Conservation (phyloP, 1,139 yeast species). For the Suhomyces panamericanus region DNA sequence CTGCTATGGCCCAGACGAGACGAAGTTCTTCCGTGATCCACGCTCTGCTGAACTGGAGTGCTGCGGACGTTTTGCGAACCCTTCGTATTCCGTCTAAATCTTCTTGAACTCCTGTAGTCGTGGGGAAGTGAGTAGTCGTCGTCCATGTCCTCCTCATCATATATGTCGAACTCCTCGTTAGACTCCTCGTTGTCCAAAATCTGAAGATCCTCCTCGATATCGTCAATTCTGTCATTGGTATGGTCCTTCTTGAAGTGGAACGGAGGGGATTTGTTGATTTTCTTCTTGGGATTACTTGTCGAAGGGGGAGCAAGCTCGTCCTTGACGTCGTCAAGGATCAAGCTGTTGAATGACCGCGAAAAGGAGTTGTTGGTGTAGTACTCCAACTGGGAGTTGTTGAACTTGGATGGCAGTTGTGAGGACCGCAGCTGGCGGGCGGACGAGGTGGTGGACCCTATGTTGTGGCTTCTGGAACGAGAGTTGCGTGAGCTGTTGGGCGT, state of each 20-base stretch:
- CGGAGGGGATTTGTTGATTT: conserved; percentile 45
- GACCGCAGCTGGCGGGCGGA: background rate
- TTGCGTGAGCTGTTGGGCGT: conserved; percentile 5
- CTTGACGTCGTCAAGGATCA: conserved; percentile 43
- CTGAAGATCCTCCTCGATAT: conserved; percentile 17
- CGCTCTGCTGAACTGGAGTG: background rate
- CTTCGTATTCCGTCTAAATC: background rate
- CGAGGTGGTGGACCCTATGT: background rate
- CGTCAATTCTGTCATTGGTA: conserved; percentile 30
- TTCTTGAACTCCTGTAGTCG: background rate
- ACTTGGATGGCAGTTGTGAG: conserved; percentile 11
- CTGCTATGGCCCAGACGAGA: conserved; percentile 5
- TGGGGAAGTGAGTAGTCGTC: background rate
- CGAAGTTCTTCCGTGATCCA: background rate
- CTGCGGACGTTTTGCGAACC: background rate
- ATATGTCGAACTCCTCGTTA: conserved; percentile 8
- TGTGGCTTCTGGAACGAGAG: conserved; percentile 2
- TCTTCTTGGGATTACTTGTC: conserved; percentile 18
- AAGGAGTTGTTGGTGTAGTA: conserved; percentile 44
- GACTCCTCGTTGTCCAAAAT: conserved; percentile 4
- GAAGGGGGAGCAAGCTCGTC: conserved; percentile 19
- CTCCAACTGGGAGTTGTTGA: conserved; percentile 24
- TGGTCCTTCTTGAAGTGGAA: conserved; percentile 40
- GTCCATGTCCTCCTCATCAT: conserved; percentile 10
- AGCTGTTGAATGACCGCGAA: conserved; percentile 47